phyloP scores from a whole-genome alignment of 2,329 filamentous ascomycete genomes.

The Rutstroemia sp. region DNA sequence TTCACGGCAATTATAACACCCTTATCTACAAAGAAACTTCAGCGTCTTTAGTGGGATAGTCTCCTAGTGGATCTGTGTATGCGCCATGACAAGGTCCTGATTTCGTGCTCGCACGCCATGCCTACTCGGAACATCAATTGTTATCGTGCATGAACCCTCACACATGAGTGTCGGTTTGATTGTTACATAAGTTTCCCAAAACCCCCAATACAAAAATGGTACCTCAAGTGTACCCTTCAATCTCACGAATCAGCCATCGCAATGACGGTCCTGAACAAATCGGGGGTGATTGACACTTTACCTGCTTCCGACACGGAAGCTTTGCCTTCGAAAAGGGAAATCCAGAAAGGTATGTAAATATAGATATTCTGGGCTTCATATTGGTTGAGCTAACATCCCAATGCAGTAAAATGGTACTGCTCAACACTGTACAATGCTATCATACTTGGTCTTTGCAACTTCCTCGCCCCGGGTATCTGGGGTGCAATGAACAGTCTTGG shows the following conservation, averaged over 20 bases:
- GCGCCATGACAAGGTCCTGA: constrained; percentile 6
- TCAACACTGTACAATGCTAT: constrained; percentile 67
- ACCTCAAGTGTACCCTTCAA: background rate
- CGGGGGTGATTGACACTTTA: background rate
- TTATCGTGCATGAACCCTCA: background rate
- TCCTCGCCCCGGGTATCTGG: constrained; percentile 66
- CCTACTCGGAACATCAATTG: background rate
- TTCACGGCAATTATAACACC: too few relatives aligned
- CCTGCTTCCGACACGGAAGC: constrained; percentile 17
- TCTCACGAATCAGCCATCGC: background rate
- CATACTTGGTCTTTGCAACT: constrained; percentile 63
- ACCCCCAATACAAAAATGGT: too few relatives aligned
- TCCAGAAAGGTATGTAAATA: constrained; percentile 12
- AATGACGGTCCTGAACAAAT: constrained; percentile 6
- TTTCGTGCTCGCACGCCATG: constrained; percentile 9
- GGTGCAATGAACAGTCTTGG: constrained; percentile 66
- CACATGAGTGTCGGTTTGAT: too few relatives aligned
- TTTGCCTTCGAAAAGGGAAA: constrained; percentile 8
- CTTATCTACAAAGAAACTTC: too few relatives aligned
- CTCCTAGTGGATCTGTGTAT: background rate
- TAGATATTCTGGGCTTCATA: background rate
- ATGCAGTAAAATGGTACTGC: constrained; percentile 52
- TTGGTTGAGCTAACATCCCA: background rate
- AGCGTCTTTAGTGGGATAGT: too few relatives aligned
- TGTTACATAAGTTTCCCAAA: too few relatives aligned